Percentiles rank a stretch among this genome's conserved stretches.
Conservation (phyloP, 2,329 filamentous ascomycete species). For the Rhynchosporium secalis region DNA sequence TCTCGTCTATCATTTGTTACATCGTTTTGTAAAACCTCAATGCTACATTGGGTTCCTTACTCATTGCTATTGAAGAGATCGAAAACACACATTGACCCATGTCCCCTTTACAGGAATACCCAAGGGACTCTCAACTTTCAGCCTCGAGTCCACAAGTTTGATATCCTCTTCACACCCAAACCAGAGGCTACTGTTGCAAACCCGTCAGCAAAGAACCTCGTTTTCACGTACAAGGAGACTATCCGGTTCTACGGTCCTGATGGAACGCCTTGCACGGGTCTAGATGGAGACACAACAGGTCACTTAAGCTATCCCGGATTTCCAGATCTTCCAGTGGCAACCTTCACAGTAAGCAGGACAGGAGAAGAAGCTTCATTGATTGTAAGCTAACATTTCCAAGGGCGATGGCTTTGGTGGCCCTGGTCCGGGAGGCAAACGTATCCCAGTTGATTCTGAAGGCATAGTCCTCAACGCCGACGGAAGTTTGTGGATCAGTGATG, state of each 20-base stretch:
- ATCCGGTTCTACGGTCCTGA: conserved; percentile 64
- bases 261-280: conserved; percentile 61
- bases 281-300: conserved; percentile 59
- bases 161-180: conserved; percentile 56
- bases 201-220: conserved; percentile 60
- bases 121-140: conserved; percentile 69
- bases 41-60: not conserved
- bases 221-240: conserved; percentile 63
- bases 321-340: conserved; percentile 61
- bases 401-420: conserved; percentile 67
- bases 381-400: not conserved
- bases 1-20: not conserved
- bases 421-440: conserved; percentile 58
- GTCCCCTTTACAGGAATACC: conserved; percentile 55
- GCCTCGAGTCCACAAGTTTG: conserved; percentile 67
- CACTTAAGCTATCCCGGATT: conserved; percentile 57
- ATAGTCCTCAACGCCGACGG: conserved; percentile 60
- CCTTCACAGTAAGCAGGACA: conserved; percentile 44
- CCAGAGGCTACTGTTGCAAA: conserved; percentile 51
- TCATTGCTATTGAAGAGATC: not conserved
- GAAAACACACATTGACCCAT: not conserved
- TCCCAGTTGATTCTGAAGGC: conserved; percentile 66
- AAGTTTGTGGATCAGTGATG: conserved; percentile 64
- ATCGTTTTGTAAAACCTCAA: not conserved
- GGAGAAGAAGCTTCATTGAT: not conserved